Percentiles rank a stretch among this genome's conserved stretches.
Conservation (phyloP, 345 rosid genomes). For the Theobroma cacao region DNA sequence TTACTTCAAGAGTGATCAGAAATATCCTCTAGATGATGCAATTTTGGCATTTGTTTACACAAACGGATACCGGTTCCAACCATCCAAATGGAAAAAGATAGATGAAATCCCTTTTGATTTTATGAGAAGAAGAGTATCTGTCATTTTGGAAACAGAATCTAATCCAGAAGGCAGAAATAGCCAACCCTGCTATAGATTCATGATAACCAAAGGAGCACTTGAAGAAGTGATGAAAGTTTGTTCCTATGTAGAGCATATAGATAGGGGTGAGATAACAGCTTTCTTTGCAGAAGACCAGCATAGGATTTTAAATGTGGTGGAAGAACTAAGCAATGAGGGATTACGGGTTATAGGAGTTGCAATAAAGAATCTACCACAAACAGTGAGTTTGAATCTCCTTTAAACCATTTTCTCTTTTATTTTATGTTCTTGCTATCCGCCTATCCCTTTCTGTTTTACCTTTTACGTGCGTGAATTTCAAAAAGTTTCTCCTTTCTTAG, state of each 20-base stretch:
- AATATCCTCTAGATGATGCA: conserved; percentile 76
- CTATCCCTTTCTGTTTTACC: neutral
- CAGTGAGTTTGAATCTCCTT: conserved; percentile 25
- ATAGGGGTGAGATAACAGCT: conserved; percentile 21
- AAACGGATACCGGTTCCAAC: conserved; percentile 57
- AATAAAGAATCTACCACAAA: conserved; percentile 40
- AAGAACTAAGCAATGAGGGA: conserved; percentile 58
- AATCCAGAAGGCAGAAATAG: conserved; percentile 20
- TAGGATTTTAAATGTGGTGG: conserved; percentile 47
- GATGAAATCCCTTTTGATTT: conserved; percentile 74
- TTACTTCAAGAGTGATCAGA: conserved; percentile 72
- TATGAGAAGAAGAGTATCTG: conserved; percentile 53
- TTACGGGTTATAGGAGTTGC: conserved; percentile 55
- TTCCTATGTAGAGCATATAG: conserved; percentile 43
- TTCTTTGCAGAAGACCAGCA: conserved; percentile 40
- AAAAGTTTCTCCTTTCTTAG: neutral
- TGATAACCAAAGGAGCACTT: conserved; percentile 66
- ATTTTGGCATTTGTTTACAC: conserved; percentile 66
- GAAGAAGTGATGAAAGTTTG: conserved; percentile 69
- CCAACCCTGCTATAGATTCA: conserved; percentile 24
- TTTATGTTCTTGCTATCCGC: neutral
- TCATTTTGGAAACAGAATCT: conserved; percentile 47
- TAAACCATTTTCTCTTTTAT: neutral
- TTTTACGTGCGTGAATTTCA: neutral
- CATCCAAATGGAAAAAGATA: conserved; percentile 58